Percentiles rank a stretch among this genome's conserved stretches.
phyloP scores from a whole-genome alignment of 768 basidiomycete species.

The Tephrocybe rancida region DNA sequence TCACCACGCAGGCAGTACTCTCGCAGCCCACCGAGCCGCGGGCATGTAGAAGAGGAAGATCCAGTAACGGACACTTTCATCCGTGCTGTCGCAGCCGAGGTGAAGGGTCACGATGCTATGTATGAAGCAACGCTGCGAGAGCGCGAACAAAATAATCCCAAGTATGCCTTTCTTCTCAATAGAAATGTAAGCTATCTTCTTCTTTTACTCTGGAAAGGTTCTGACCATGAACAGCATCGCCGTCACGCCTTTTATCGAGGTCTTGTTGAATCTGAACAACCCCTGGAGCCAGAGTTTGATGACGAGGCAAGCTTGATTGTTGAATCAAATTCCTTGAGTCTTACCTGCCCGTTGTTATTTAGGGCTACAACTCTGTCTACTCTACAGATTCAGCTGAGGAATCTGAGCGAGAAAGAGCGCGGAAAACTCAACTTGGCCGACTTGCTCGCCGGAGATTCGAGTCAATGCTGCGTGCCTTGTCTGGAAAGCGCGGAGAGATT shows the following conservation, averaged over 20 bases:
- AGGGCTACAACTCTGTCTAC: constrained; percentile 89
- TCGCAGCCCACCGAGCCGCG: constrained; percentile 50
- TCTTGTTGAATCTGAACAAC: constrained; percentile 58
- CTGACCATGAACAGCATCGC: constrained; percentile 53
- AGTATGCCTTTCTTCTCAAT: constrained; percentile 75
- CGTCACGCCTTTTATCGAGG: constrained; percentile 73
- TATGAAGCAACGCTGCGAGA: constrained; percentile 78
- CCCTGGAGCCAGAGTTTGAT: constrained; percentile 71
- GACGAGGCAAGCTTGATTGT: constrained; percentile 59
- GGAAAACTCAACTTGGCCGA: constrained; percentile 77
- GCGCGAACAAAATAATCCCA: constrained; percentile 79
- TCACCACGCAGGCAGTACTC: constrained; percentile 52
- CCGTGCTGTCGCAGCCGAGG: constrained; percentile 81
- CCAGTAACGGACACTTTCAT: constrained; percentile 85
- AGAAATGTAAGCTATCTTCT: constrained; percentile 46
- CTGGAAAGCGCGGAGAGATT: constrained; percentile 86
- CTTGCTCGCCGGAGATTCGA: constrained; percentile 86
- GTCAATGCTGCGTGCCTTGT: constrained; percentile 84
- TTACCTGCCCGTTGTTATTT: constrained; percentile 2
- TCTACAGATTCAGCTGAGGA: constrained; percentile 96
- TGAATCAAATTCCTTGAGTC: not conserved
- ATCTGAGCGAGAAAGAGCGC: constrained; percentile 81
- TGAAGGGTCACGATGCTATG: constrained; percentile 75
- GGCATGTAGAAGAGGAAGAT: constrained; percentile 57
- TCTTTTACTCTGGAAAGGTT: not conserved